phyloP scores from a whole-genome alignment of 1,139 yeast genomes.

The Debaryomyces singareniensis region DNA sequence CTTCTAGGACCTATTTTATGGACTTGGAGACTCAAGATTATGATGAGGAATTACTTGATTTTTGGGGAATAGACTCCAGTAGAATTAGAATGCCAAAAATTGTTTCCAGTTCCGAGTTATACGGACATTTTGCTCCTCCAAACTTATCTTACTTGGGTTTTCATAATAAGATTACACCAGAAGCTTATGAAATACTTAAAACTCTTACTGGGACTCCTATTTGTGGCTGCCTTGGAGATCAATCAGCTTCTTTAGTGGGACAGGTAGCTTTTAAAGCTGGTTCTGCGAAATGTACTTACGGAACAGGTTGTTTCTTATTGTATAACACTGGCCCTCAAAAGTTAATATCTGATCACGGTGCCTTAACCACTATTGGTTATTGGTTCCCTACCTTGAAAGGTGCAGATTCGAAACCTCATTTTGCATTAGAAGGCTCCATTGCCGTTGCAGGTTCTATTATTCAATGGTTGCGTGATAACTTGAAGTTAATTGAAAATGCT shows the following conservation, averaged over 20 bases:
- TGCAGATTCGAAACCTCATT: conserved; percentile 60
- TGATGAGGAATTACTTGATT: conserved; percentile 67
- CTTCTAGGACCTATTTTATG: conserved; percentile 88
- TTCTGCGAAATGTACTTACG: conserved; percentile 93
- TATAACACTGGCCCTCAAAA: conserved; percentile 77
- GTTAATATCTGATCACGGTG: conserved; percentile 68
- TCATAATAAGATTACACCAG: conserved; percentile 46
- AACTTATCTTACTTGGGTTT: conserved; percentile 45
- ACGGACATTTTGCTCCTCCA: conserved; percentile 66
- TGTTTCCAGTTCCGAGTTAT: conserved; percentile 72
- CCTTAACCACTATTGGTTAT: conserved; percentile 83
- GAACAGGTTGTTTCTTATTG: conserved; percentile 89
- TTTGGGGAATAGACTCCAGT: conserved; percentile 72
- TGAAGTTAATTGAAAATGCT: conserved; percentile 73
- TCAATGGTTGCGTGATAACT: conserved; percentile 91
- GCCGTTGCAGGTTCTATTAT: conserved; percentile 95
- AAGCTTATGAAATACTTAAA: conserved; percentile 44
- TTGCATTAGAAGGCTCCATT: conserved; percentile 90
- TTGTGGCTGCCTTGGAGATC: conserved; percentile 92
- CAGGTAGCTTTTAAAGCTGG: conserved; percentile 82
- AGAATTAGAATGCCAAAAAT: conserved; percentile 73
- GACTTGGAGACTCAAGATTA: conserved; percentile 71
- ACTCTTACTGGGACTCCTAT: conserved; percentile 61
- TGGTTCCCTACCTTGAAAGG: conserved; percentile 70
- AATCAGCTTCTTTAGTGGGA: conserved; percentile 89